Evolutionary conservation across 2,329 filamentous ascomycete species (phyloP).

Genomic region (Aspergillus tubingensis): DNA sequence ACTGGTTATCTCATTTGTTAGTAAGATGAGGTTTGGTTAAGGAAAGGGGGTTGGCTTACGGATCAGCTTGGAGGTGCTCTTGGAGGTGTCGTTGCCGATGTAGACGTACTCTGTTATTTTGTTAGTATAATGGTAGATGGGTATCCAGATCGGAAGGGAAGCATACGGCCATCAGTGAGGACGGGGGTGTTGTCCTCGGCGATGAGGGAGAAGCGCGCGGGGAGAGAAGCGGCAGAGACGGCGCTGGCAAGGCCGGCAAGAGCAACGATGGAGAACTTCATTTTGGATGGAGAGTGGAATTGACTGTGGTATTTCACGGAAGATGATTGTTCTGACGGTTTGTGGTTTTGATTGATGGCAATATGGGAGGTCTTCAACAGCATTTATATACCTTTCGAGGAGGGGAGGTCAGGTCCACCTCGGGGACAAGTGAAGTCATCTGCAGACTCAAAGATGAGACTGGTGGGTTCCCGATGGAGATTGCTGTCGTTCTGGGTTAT

Average conservation of each 20-base stretch:
- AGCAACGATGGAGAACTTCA: slow-evolving; percentile 32
- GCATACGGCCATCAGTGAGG: slow-evolving; percentile 30
- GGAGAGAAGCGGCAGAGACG: slow-evolving; percentile 25
- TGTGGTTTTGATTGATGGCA: not conserved
- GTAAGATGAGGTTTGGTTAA: not conserved
- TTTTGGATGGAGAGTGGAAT: slow-evolving; percentile 14
- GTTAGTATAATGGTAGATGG: not conserved
- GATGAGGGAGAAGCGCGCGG: slow-evolving; percentile 30
- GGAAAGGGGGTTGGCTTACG: slow-evolving; percentile 18
- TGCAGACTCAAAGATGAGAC: not conserved
- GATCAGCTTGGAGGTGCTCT: slow-evolving; percentile 28
- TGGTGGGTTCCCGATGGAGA: not conserved
- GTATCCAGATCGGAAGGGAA: no score
- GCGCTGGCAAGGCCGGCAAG: slow-evolving; percentile 25
- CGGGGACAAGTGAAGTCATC: not conserved
- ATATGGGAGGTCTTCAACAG: not conserved
- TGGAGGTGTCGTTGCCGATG: slow-evolving; percentile 22
- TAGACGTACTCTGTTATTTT: slow-evolving; percentile 24
- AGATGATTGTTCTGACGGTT: not conserved
- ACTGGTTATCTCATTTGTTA: slow-evolving; percentile 17
- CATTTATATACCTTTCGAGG: not conserved
- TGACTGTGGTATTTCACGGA: not conserved
- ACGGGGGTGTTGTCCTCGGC: slow-evolving; percentile 30
- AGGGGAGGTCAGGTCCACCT: not conserved
- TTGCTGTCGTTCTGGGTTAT: not conserved